Base-by-base conservation (phyloP, 2,329 filamentous ascomycete genomes). In the Fusarium lateritium region DNA sequence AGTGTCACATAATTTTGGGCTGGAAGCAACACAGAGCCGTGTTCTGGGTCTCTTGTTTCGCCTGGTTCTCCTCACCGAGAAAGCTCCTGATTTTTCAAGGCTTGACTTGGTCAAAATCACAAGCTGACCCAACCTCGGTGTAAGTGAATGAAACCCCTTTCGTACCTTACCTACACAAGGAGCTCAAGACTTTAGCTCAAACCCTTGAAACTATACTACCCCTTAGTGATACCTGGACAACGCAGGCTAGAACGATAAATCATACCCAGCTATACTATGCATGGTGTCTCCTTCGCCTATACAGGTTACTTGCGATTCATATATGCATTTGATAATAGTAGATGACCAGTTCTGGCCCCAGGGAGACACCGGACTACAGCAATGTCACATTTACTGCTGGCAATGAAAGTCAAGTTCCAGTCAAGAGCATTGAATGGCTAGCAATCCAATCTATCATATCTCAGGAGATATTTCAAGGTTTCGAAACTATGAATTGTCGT, bases 61-160 rank as follows among this genome's bases (percentile, higher is more conserved):
- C 10, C 28, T 10, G 10, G 28, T 31, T 31, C 28, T 31, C 4
- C 10, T 11, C 10, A 31, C 10, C 13, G 28, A 31, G 28, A 31
- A 10, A 10, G 10, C 10, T 31, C 28, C 28, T 13, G 28, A 13
- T 11, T 31, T 11, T 13, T 11, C 10, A 31, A 31, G 5, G 10
- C 9, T 13, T 31, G 28, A 31, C 28, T 13, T 31, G 10, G 5
- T 31, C 5, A 13, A 31, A 13, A 10, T 31, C 28, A 5, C 28
- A 31, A 31, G 28, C 28, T 31, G 28, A 10, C 10, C 28, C 10
- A 31, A 31, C 10, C 28, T 31, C 9, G 10, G 10, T 31, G 28
- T 13, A 11, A 13, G 10, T 31, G 28, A 65, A 53, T 31, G 28
- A 65, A 53, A 60, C 46, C 46, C 31, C 38, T 42, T 21, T 51